Base-by-base conservation (phyloP, 2,329 filamentous ascomycete genomes). In the Xylaria sp. region DNA sequence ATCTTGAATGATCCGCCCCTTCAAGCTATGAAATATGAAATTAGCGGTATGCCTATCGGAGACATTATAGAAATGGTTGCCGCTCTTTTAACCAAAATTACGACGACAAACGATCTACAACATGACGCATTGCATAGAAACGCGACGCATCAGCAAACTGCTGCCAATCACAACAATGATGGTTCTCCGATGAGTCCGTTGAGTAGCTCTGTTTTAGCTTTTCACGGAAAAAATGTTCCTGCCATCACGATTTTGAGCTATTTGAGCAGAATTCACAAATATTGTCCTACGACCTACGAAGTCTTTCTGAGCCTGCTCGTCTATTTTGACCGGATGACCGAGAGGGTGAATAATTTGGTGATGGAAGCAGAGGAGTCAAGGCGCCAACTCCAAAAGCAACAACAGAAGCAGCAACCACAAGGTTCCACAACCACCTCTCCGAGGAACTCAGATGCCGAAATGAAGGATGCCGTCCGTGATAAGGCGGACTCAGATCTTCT, bases 11-110 rank as follows among this genome's bases (percentile, higher is more conserved):
- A 82, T 63, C 79, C 81, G 12, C 82, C 80, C 35, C 75, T 82
- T 38, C 83, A 84, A 69, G 83, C 83, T 66, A 84, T 84, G 78
- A 87, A 87, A 74, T 99, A 97, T 76, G 95, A 98, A 77, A 97
- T 99, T 71, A 97, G 94, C 78, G 91, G 88, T 56, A 98, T 99
- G 94, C 95, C 95, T 55, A 96, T 98, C 58, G 88, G 90, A 68
- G 94, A 99, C 74, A 92, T 99, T 70, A 99, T 99, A 74, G 94
- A 98, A 78, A 98, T 99, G 95, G 95, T 99, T 3, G 95, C 95
- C 4, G 95, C 94, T 6, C 84, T 99, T 23, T 82, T 99, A 65
- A 97, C 94, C 60, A 98, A 98, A 77, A 99, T 99, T 71, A 98
- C 95, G 5, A 92, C 92, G 3, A 97, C 94, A 60, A 99, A 99